Base-by-base conservation (phyloP, 805 yeast genomes). In the Metahyphopichia silvanorum region DNA sequence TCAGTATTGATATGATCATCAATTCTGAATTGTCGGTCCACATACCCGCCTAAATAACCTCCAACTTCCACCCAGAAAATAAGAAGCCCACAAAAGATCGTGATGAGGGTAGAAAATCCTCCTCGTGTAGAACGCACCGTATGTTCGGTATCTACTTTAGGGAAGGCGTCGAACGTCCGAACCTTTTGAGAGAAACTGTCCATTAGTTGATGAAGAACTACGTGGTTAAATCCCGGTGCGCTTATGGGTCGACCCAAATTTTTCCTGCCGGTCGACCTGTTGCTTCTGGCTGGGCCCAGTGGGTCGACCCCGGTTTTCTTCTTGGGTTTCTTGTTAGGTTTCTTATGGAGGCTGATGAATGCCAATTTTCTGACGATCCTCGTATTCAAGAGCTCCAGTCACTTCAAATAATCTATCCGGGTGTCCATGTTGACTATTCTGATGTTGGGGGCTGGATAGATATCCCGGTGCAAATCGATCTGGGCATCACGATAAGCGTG, bases 61-160 rank as follows among this genome's bases (percentile, higher is more conserved):
- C 97, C 95, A 18, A 88, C 60, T 52, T 89, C 94, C 10, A 86
- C 76, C 86, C 94, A 91, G 5, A 86, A 57, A 22, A 89, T 64
- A 49, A 87, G 76, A 11, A 86, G 47, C 12, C 84, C 73, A 37
- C 74, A 68, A 16, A 82, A 42, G n/a, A 73, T 66, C 11, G 88
- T 78, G 29, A 82, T 26, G 4, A 86, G 44, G 0, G 95, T 80
- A 11, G 88, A 76, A 12, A 76, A 53, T 4, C 93, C 89, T 21
- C 96, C 96, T 40, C 93, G 69, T 18, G 74, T 61, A 1, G 95
- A 82, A 42, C 86, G 66, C 29, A 83, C 82, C 28, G 81, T 72
- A 49, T 86, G 88, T 46, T 63, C 62, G 4, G 69, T 50, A 33
- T 60, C 63, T 19, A 66, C 69, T 40, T 67, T 67, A 17, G 73